Conservation (phyloP, 2,329 filamentous ascomycete species). For the Furcasterigmium furcatum region DNA sequence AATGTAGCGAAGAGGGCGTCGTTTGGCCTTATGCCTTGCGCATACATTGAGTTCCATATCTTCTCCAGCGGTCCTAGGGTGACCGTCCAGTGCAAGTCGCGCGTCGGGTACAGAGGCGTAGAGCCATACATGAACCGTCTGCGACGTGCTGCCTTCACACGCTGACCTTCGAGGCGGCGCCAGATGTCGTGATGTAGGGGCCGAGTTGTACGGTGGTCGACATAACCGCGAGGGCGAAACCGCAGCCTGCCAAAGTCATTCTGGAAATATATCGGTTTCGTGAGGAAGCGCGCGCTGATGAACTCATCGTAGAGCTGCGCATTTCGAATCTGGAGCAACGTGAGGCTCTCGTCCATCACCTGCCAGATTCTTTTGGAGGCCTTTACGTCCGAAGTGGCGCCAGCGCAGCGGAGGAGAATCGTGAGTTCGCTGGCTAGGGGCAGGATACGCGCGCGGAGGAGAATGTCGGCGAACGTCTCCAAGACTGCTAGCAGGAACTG, state of each 20-base stretch:
- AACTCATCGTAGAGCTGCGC: slow-evolving; percentile 39
- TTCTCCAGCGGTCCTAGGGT: slow-evolving; percentile 4
- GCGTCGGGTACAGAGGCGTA: slow-evolving; percentile 4
- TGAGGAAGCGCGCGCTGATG: slow-evolving; percentile 42
- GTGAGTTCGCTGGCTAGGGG: slow-evolving; percentile 39
- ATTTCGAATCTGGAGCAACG: too few species aligned
- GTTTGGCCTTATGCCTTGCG: too few species aligned
- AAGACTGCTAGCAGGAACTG: slow-evolving; percentile 29
- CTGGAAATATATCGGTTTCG: slow-evolving; percentile 42
- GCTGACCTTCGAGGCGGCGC: slow-evolving; percentile 7
- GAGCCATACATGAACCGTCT: slow-evolving; percentile 5
- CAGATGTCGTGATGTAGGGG: too few species aligned
- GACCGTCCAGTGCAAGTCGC: slow-evolving; percentile 8
- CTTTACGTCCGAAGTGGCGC: slow-evolving; percentile 34
- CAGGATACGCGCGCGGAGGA: slow-evolving; percentile 19
- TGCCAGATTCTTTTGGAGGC: slow-evolving; percentile 31
- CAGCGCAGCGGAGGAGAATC: slow-evolving; percentile 42
- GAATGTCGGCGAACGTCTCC: slow-evolving; percentile 26
- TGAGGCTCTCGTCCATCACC: slow-evolving; percentile 21
- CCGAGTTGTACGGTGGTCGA: too few species aligned
- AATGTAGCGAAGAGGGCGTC: too few species aligned
- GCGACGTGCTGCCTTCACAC: slow-evolving; percentile 2
- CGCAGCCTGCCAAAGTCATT: slow-evolving; percentile 37
- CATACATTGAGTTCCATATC: slow-evolving; percentile 6
- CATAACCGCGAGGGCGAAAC: slow-evolving; percentile 34